Base-by-base conservation (phyloP, 208 protist genomes). In the Polymyxa betae region DNA sequence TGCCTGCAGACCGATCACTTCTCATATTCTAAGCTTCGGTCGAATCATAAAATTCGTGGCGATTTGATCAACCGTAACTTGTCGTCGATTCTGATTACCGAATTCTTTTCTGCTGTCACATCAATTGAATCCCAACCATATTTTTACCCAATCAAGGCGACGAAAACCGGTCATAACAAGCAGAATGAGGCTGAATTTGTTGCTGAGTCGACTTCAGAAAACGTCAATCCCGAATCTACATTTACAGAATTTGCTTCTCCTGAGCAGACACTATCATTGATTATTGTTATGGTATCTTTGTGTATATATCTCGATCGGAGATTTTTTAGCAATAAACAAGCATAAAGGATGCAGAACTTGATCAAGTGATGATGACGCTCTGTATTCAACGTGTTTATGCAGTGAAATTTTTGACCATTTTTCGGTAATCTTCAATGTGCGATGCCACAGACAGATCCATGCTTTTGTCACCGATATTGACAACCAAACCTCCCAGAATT, bases 21-120 rank as follows among this genome's bases (percentile, higher is more conserved):
- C n/a, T 45, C 72, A n/a, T 82, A 82, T 43, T 45, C 35, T 20
- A 82, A 82, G n/a, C 35, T 82, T 20, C 72, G 40, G 16, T 82
- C 72, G n/a, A 35, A 82, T 43, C 72, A 82, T n/a, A 43, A 35
- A 82, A 45, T 45, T 43, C 5, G 72, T 20, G 72, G 16, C 72
- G 72, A 82, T 43, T 43, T 82, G n/a, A 45, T 82, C 16, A n/a
- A 82, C 5, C 5, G 72, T 5, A 35, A 35, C 12, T 35, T 43
- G 35, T 82, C 72, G 5, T 82, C 72, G 5, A 82, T 82, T 82
- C 12, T 45, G 35, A 82, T 82, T 20, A 82, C 72, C 5, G 72
- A 82, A 5, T 82, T 82, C n/a, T 82, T 82, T n/a, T 82, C 72
- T 35, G 72, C 72, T 12, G 72, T 82, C 12, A 82, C 72, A 43